Evolutionary conservation across 2,329 filamentous ascomycete genomes (phyloP).

Genomic region (Colletotrichum camelliae): DNA sequence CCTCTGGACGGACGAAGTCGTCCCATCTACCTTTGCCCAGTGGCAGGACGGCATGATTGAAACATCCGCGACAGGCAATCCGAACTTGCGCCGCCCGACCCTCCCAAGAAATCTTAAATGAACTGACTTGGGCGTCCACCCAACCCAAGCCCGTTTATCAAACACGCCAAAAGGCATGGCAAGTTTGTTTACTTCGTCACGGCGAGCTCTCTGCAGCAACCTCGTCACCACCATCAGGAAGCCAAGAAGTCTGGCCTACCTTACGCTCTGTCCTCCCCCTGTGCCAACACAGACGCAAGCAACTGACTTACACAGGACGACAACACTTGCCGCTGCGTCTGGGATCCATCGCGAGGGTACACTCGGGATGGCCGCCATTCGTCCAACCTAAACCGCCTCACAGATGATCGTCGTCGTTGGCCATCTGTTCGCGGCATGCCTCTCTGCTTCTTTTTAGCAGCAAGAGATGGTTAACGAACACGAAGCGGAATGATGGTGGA

Average conservation of each 20-base stretch:
- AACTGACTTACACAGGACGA: background rate
- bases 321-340: background rate
- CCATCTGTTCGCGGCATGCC: background rate
- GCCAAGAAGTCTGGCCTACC: background rate
- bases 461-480: background rate
- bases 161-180: background rate
- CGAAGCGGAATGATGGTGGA: background rate
- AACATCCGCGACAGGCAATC: background rate
- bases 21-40: background rate
- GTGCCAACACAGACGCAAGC: background rate
- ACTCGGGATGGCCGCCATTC: background rate
- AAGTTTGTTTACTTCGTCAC: background rate
- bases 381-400: background rate
- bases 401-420: background rate
- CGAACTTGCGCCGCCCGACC: background rate
- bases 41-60: background rate
- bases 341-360: background rate
- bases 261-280: background rate
- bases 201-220: background rate
- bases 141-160: background rate
- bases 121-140: background rate
- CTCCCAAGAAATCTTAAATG: constrained; percentile 1
- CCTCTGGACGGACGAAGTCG: background rate
- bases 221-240: background rate
- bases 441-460: background rate